Evolutionary conservation across 805 yeast genomes (phyloP).

Genomic region (Monosporozyma solicola): DNA sequence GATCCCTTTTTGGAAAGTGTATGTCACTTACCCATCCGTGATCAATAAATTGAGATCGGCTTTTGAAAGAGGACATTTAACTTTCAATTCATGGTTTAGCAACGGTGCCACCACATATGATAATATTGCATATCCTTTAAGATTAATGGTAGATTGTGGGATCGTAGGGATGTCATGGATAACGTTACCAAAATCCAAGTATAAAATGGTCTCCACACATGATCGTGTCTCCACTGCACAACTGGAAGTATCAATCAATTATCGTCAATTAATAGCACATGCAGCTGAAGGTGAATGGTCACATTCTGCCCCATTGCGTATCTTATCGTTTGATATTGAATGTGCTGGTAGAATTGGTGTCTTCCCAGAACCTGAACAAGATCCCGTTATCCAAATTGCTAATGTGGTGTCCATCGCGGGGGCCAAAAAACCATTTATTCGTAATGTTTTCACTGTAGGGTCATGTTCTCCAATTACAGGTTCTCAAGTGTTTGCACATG

Average conservation of each 20-base stretch:
- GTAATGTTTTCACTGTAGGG: conserved; percentile 89
- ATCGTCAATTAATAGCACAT: conserved; percentile 63
- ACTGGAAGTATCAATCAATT: conserved; percentile 67
- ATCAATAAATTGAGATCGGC: conserved; percentile 64
- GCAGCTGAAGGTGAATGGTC: conserved; percentile 91
- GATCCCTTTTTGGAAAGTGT: conserved; percentile 70
- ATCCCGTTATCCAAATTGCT: conserved; percentile 95
- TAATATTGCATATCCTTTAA: conserved; percentile 73
- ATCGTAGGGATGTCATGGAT: conserved; percentile 98
- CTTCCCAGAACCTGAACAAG: conserved; percentile 90
- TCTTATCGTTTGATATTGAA: conserved; percentile 92
- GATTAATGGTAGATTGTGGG: conserved; percentile 87
- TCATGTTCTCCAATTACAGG: conserved; percentile 93
- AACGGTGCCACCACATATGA: conserved; percentile 70
- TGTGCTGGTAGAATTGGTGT: conserved; percentile 97
- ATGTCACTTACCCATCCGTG: conserved; percentile 54
- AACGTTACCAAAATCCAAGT: conserved; percentile 70
- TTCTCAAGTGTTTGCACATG: conserved; percentile 71
- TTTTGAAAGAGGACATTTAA: conserved; percentile 75
- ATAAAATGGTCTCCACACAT: conserved; percentile 36
- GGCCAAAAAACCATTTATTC: conserved; percentile 67
- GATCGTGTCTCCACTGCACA: conserved; percentile 68
- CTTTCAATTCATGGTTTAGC: conserved; percentile 53
- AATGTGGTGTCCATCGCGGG: conserved; percentile 85
- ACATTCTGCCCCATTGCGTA: conserved; percentile 85